A percentile compares a stretch with the other conserved stretches of the same genome.
These are phyloP conservation scores for Rutstroemia sp. DNA, from an alignment of 2,329 filamentous ascomycete genomes.

Conservation along the genomic window DNA sequence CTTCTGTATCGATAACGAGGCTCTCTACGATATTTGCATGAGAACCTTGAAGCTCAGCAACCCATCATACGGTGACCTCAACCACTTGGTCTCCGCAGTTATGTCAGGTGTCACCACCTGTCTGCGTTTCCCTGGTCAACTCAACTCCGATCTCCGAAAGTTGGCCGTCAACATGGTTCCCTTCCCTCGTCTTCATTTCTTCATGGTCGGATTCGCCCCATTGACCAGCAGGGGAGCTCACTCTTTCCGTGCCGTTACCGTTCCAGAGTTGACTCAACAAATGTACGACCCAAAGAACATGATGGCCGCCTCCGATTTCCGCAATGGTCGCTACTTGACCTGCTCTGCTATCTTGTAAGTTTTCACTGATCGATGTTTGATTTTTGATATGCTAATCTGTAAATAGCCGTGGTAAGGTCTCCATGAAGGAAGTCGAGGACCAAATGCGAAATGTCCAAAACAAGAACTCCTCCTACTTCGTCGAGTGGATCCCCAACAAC, in stretches of 20 bases:
- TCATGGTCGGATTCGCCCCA: slow-evolving; percentile 99
- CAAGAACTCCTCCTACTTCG: slow-evolving; percentile 99
- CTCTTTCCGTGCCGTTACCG: slow-evolving; percentile 95
- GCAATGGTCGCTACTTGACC: slow-evolving; percentile 98
- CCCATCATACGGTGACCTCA: slow-evolving; percentile 97
- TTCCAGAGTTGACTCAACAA: slow-evolving; percentile 98
- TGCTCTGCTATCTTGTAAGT: slow-evolving; percentile 89
- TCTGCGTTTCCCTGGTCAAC: slow-evolving; percentile 97
- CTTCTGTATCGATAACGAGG: slow-evolving; percentile 99
- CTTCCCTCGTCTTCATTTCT: slow-evolving; percentile 99
- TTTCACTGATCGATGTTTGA: not conserved
- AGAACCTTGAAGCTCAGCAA: slow-evolving; percentile 97
- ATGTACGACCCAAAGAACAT: slow-evolving; percentile 99
- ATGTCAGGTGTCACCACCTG: slow-evolving; percentile 99
- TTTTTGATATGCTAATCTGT: slow-evolving; percentile 26
- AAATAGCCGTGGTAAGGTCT: slow-evolving; percentile 87
- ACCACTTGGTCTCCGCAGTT: slow-evolving; percentile 98
- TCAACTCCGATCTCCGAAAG: slow-evolving; percentile 99
- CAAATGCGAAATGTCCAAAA: slow-evolving; percentile 99
- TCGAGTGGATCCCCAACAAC: slow-evolving; percentile 99
- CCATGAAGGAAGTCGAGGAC: slow-evolving; percentile 99
- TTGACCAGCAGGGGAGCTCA: slow-evolving; percentile 87
- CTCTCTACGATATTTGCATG: slow-evolving; percentile 99
- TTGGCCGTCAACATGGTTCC: slow-evolving; percentile 99
- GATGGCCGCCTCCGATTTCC: slow-evolving; percentile 99